Evolutionary conservation across 345 rosid species (phyloP), one percentile per base, ranked within the genome.

Genomic region (Anastatica hierochuntica): DNA sequence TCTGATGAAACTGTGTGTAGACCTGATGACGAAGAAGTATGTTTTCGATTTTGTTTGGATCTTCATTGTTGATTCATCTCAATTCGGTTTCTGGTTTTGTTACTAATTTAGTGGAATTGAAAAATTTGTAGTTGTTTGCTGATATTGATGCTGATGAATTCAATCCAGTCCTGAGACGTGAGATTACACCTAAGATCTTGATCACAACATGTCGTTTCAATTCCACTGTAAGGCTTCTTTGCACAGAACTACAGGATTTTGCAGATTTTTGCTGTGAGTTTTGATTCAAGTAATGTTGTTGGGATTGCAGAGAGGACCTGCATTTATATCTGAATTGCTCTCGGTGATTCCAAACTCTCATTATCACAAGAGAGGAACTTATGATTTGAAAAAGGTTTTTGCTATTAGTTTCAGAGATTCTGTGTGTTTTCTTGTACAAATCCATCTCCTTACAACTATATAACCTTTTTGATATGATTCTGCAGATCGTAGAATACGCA

Each of bases 1-100:
- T 6, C 49, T 2, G 98, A 92, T 52, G 97, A 88, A 57, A 92
- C 97, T 1, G 77, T 92, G 29, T 92, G 95, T 79, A 76, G 69
- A 75, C 90, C 94, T 3, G 90, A 88, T 34, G 98, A 88, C 10
- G 95, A 85, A 57, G 98, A 92, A 85, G 98, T 90, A 63, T 10
- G 23, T 33, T 55, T 2, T 4, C n/a, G 9, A 6, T 24, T 36
- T 59, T 34, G 42, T 43, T 34, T 14, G 1, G 7, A 26, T 3
- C 13, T 4, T 10, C 8, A 9, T 4, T 26, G 14, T 48, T 49
- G 2, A 8, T 6, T 39, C 6, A 10, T 54, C 21, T 17, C 38
- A n/a, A 13, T 43, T 54, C 42, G 2, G 29, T 29, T 45, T 10
- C 2, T 1, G 13, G 0, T 11, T 6, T 14, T 26, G 40, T 13